Evolutionary conservation across 306 rosid species (phyloP), one percentile per base, ranked within the genome.

Genomic region (Morella rubra): DNA sequence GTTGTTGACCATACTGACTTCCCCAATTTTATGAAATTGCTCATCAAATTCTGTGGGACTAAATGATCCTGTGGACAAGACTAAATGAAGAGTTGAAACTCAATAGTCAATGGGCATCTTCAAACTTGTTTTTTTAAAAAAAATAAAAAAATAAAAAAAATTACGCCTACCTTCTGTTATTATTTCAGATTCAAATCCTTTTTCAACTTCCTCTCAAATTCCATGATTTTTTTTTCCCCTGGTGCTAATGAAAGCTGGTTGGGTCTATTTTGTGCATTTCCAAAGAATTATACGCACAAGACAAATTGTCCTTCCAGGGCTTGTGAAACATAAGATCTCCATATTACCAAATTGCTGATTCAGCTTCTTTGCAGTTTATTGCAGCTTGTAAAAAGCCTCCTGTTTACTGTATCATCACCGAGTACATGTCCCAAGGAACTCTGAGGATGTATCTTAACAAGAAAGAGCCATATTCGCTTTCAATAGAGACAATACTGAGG

Each of bases 301-400:
- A 32, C 37, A 58, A 58, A 58, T 58, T 0, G 7, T 32, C 69
- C 12, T 37, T 37, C 69, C 14, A 41, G 27, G 70, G 27, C 24
- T 41, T 40, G 46, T 41, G 24, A n/a, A 40, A 41, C 49, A 40
- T 11, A 65, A n/a, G 27, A 41, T 22, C 49, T 42, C 41, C 24
- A 61, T 40, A 65, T 42, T 40, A 6, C 47, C 47, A 41, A 65
- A 65, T 42, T 65, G 24, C 50, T 65, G 24, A 65, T 44, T 42
- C 71, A 42, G 41, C 71, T 42, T 65, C 71, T 75, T 81, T 59
- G 20, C 90, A 93, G 98, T 94, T 94, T 80, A 90, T 94, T 81
- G 98, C 98, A 82, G 98, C 98, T 15, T 90, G 98, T 86, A 89
- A 89, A 80, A 94, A 94, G 88, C 98, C 98, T 5, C 98, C 97